Evolutionary conservation across 768 basidiomycete genomes (phyloP).

Genomic region (Mrakia frigida): DNA sequence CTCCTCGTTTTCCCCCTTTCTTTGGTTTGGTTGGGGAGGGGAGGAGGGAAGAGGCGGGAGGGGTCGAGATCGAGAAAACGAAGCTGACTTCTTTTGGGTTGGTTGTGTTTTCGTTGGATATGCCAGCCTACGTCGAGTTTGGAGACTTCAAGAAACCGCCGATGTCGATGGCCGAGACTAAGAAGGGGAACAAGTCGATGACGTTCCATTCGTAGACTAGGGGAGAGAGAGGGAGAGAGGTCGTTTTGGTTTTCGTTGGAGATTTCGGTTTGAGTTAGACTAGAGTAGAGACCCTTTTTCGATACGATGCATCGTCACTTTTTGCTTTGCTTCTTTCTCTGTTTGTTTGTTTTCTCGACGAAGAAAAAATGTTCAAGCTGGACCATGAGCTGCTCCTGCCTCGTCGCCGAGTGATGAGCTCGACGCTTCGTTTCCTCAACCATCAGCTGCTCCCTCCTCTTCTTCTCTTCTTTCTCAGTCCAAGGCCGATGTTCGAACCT

Average conservation of each 20-base stretch:
- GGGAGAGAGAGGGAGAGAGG: too few relatives aligned
- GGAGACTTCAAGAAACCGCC: slow-evolving; percentile 39
- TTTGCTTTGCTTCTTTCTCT: too few relatives aligned
- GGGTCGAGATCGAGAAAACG: slow-evolving; percentile 12
- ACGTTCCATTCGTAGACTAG: slow-evolving; percentile 39
- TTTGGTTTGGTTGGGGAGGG: neutral
- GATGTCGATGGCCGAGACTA: slow-evolving; percentile 40
- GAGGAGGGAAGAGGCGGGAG: neutral
- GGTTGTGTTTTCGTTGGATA: slow-evolving; percentile 27
- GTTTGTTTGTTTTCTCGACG: too few relatives aligned
- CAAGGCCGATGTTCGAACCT: neutral
- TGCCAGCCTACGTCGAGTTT: slow-evolving; percentile 28
- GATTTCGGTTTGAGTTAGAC: too few relatives aligned
- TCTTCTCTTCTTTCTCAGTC: neutral
- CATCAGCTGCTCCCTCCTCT: neutral
- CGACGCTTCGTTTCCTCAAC: neutral
- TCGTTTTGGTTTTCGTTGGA: neutral
- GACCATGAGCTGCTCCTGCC: too few relatives aligned
- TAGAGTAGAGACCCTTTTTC: too few relatives aligned
- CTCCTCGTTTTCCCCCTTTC: neutral
- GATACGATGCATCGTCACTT: too few relatives aligned
- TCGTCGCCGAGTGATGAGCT: neutral
- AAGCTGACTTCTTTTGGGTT: slow-evolving; percentile 27
- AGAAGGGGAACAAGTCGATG: slow-evolving; percentile 41
- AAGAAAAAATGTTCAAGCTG: too few relatives aligned